Evolutionary conservation across 768 basidiomycete genomes (phyloP).

Genomic region (Pseudohyphozyma bogoriensis): DNA sequence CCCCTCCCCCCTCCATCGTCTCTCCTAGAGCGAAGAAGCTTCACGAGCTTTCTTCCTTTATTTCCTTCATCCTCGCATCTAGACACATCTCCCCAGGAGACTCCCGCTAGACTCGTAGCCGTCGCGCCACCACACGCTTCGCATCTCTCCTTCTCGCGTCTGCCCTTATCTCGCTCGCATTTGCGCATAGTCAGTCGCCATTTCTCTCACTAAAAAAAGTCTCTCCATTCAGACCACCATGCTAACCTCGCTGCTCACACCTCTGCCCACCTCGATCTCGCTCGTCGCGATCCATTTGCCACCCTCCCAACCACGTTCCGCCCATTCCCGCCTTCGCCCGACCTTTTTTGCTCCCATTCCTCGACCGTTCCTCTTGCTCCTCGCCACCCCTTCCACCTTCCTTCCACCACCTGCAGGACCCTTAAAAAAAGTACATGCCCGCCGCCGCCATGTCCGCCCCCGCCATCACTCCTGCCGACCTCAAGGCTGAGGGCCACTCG

Average conservation of each 20-base stretch:
- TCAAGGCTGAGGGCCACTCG: conserved; percentile 12
- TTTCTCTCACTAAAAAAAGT: background rate
- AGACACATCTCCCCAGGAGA: no score
- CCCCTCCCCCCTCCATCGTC: no score
- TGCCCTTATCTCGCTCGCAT: background rate
- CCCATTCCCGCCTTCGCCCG: background rate
- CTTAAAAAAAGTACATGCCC: conserved; percentile 11
- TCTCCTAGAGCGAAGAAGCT: background rate
- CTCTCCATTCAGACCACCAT: no score
- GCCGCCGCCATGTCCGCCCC: conserved; percentile 9
- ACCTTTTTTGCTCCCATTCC: background rate
- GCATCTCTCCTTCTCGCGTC: background rate
- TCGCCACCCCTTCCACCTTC: background rate
- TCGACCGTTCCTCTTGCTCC: background rate
- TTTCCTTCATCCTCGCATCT: background rate
- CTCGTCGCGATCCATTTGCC: background rate
- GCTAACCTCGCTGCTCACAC: background rate
- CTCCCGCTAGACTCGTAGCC: background rate
- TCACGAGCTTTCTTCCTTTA: background rate
- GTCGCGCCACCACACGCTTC: background rate
- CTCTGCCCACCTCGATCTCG: background rate
- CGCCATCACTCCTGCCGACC: conserved; percentile 7
- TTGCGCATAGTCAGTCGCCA: background rate
- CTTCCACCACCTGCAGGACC: background rate
- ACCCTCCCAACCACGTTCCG: background rate